Percentiles rank a stretch among this genome's conserved stretches.
These are phyloP conservation scores for Hypoxylon fuscum DNA, from an alignment of 495 filamentous ascomycete species.

Conservation along the genomic window DNA sequence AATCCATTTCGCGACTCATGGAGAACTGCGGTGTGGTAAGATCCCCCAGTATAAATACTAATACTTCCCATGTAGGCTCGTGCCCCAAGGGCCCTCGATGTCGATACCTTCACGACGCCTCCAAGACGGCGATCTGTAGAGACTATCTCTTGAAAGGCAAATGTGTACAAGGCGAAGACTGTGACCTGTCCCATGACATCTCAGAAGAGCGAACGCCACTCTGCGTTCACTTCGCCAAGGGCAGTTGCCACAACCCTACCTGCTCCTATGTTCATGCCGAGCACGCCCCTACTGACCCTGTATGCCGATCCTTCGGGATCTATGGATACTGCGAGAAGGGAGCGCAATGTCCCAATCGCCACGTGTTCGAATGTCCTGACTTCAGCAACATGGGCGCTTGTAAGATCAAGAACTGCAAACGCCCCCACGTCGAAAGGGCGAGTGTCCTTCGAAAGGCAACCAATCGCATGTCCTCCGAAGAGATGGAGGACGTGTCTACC, in stretches of 20 bases:
- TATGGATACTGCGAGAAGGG: constrained; percentile 94
- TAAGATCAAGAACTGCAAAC: constrained; percentile 80
- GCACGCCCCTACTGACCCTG: constrained; percentile 80
- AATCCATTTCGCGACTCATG: constrained; percentile 39
- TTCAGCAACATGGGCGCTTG: constrained; percentile 91
- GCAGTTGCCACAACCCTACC: constrained; percentile 85
- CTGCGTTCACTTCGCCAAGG: constrained; percentile 90
- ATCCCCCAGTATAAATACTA: constrained; percentile 45
- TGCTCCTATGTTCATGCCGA: constrained; percentile 92
- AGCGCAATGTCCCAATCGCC: constrained; percentile 77
- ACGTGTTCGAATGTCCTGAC: constrained; percentile 90
- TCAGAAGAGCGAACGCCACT: constrained; percentile 85
- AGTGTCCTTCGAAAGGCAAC: constrained; percentile 63
- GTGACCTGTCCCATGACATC: constrained; percentile 92
- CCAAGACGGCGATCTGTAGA: constrained; percentile 92
- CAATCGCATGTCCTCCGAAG: constrained; percentile 51
- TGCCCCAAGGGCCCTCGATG: constrained; percentile 84
- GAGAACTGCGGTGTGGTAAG: constrained; percentile 46
- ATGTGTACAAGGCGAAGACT: constrained; percentile 81
- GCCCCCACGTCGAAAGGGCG: constrained; percentile 90
- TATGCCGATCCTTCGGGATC: constrained; percentile 85
- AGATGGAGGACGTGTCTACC: constrained; percentile 81
- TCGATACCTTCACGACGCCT: constrained; percentile 83
- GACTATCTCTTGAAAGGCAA: constrained; percentile 81
- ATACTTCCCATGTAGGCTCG: constrained; percentile 66